Evolutionary conservation across 495 filamentous ascomycete genomes (phyloP), one percentile per base, ranked within the genome.

Genomic region (Trichoderma reesei): DNA sequence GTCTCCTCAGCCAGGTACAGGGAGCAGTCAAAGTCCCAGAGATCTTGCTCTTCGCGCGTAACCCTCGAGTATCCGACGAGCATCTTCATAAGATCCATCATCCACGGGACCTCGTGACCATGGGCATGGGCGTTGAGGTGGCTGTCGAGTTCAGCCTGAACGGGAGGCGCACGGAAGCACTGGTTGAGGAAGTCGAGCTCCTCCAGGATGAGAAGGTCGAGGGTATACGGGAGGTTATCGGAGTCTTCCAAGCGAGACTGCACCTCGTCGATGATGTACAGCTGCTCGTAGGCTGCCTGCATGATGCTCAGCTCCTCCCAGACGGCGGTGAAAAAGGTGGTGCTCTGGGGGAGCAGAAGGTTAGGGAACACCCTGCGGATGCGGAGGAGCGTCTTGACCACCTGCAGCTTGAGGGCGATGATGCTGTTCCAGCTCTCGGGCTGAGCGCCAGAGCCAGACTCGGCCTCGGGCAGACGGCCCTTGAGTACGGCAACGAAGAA

Each of bases 1-100:
- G 90, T 93, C 74, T 98, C 94, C 70, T 98, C 94, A 0, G 91
- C 91, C 36, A 98, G 81, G 74, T 95, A 98, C 1, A 98, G 82
- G 59, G 95, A 98, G 63, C 96, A 86, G 74, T 98, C 94, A 65
- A 97, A 87, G 64, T 98, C 91, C 94, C 94, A 98, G 36, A 98
- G 77, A 8, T 88, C 90, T 73, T 95, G 90, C 70, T 98, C 95
- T 71, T 98, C 94, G 13, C 83, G 86, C 4, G 90, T 90, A 67
- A 98, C 95, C 67, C 95, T 91, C n/a, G 91, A 86, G 72, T 95
- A 96, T 3, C 86, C 85, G 5, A 89, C 83, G n/a, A 88, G 82
- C 33, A 96, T 76, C 71, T 88, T 86, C 82, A 95, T 85, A 26
- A 96, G 82, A 67, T 96, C 89, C 18, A 87, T 79, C 18, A 96